These are phyloP conservation scores for Leishmania martiniquensis DNA, from an alignment of 208 protist species.

Conservation along the genomic window DNA sequence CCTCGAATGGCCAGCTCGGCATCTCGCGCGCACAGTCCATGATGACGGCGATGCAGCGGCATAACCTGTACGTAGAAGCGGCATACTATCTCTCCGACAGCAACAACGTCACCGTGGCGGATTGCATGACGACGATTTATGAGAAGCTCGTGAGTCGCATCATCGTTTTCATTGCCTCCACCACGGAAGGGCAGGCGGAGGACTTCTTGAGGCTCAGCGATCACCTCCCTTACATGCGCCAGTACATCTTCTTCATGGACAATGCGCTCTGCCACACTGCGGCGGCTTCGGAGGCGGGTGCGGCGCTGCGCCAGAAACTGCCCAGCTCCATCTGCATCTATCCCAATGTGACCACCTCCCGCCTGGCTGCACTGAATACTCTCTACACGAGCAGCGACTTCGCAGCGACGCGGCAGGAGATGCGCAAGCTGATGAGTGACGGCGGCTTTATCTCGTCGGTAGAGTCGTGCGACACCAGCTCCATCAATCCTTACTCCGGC, in stretches of 20 bases:
- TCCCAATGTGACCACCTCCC: constrained; percentile 43
- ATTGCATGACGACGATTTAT: constrained; percentile 67
- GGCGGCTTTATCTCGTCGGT: constrained; percentile 66
- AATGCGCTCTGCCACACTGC: constrained; percentile 69
- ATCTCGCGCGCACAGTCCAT: constrained; percentile 46
- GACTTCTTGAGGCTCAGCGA: constrained; percentile 72
- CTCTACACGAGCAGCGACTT: constrained; percentile 32
- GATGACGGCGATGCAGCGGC: constrained; percentile 46
- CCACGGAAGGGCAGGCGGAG: constrained; percentile 46
- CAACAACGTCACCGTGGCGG: constrained; percentile 25
- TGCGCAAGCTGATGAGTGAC: constrained; percentile 55
- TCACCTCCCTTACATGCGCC: constrained; percentile 55
- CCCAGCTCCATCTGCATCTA: constrained; percentile 84
- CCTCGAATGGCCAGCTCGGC: constrained; percentile 65
- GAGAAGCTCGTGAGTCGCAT: constrained; percentile 68
- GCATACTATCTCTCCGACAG: constrained; percentile 49
- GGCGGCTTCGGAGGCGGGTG: constrained; percentile 20
- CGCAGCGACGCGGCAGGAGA: constrained; percentile 25
- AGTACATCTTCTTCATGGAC: constrained; percentile 84
- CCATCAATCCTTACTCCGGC: constrained; percentile 40
- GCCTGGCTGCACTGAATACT: constrained; percentile 48
- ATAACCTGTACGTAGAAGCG: constrained; percentile 77
- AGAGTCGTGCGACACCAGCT: constrained; percentile 42
- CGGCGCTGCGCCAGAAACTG: constrained; percentile 47
- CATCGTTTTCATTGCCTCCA: constrained; percentile 57